Conservation (phyloP, 345 rosid species). For the Angophora floribunda region DNA sequence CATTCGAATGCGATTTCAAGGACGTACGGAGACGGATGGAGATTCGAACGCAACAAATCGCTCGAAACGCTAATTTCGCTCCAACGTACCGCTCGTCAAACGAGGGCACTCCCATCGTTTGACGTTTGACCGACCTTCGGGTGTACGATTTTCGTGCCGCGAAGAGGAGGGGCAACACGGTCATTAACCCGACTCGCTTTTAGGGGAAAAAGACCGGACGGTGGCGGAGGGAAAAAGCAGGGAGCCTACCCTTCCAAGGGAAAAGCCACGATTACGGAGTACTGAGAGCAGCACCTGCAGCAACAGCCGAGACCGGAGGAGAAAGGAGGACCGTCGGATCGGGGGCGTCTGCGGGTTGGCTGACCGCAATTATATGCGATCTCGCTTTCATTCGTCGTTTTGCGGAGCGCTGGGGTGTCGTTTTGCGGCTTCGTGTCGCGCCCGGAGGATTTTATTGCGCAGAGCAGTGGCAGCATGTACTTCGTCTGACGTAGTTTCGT, state of each 20-base stretch:
- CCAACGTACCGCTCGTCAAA: not conserved
- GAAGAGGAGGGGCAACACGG: not conserved
- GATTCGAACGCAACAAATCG: not conserved
- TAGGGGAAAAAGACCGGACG: not conserved
- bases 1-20: not conserved
- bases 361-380: not conserved
- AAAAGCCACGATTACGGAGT: not conserved
- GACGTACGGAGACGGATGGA: not conserved
- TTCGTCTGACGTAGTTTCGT: not conserved
- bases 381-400: not conserved
- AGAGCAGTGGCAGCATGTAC: not conserved
- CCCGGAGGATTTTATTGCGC: not conserved
- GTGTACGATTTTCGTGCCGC: not conserved
- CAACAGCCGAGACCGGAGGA: not conserved
- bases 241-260: not conserved
- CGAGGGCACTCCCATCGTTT: not conserved
- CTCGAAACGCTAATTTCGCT: not conserved
- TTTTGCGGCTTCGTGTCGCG: not conserved
- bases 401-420: not conserved
- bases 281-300: not conserved
- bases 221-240: not conserved
- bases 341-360: not conserved
- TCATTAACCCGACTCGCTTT: not conserved
- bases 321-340: not conserved
- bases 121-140: not conserved